Conservation (phyloP, 768 basidiomycete species). For the Wakefieldia striispora region DNA sequence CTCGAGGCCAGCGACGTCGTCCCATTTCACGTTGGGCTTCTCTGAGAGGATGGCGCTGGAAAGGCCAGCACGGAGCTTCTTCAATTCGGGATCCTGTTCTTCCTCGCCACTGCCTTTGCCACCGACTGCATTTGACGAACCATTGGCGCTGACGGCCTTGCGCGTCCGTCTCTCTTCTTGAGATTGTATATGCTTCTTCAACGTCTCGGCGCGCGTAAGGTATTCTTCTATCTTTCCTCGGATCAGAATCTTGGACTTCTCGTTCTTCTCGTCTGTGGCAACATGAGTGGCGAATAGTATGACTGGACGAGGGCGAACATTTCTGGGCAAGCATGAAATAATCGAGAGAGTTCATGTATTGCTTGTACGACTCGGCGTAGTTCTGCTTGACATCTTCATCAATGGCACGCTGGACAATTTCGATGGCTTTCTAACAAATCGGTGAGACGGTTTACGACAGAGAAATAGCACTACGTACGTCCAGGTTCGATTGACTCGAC, state of each 20-base stretch:
- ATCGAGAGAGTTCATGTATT: conserved; percentile 92
- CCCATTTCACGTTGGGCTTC: conserved; percentile 96
- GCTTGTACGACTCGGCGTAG: conserved; percentile 92
- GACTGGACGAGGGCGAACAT: conserved; percentile 45
- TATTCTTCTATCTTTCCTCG: conserved; percentile 89
- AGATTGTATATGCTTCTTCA: conserved; percentile 77
- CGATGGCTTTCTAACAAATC: conserved; percentile 67
- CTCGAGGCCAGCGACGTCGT: conserved; percentile 96
- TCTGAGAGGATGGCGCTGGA: conserved; percentile 87
- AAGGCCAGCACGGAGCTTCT: conserved; percentile 93
- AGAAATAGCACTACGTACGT: conserved; percentile 35
- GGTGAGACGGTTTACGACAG: conserved; percentile 11
- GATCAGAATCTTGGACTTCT: conserved; percentile 84
- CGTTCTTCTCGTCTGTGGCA: conserved; percentile 77
- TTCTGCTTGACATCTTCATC: conserved; percentile 92
- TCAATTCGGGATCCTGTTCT: conserved; percentile 86
- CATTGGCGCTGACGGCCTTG: conserved; percentile 49
- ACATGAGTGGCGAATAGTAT: background rate
- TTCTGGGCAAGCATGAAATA: conserved; percentile 98
- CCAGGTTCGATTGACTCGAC: conserved; percentile 46
- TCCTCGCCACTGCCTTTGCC: conserved; percentile 56
- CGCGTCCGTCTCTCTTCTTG: conserved; percentile 57
- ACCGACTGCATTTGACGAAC: conserved; percentile 38
- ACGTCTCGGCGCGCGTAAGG: conserved; percentile 83
- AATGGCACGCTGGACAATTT: conserved; percentile 89